phyloP scores from a whole-genome alignment of 1,284 basidiomycete genomes.

The Dichomitus squalens region DNA sequence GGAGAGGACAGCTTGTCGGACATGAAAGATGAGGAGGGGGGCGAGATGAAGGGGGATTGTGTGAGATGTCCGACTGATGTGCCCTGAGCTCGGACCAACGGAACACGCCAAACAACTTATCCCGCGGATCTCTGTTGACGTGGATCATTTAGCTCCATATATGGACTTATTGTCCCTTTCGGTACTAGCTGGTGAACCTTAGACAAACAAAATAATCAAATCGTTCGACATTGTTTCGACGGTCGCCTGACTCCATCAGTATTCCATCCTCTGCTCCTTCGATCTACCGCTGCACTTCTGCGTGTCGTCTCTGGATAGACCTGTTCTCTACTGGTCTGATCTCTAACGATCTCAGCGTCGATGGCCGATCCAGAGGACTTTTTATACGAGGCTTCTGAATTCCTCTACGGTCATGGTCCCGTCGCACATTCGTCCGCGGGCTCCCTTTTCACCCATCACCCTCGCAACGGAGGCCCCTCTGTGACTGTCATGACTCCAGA shows the following conservation, averaged over 20 bases:
- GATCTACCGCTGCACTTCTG: too few relatives aligned
- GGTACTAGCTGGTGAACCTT: too few relatives aligned
- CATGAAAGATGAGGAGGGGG: slow-evolving; percentile 5
- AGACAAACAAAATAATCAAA: too few relatives aligned
- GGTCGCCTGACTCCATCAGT: too few relatives aligned
- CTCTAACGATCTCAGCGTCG: neutral
- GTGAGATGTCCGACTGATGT: neutral
- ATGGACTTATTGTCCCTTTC: too few relatives aligned
- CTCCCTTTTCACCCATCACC: slow-evolving; percentile 36
- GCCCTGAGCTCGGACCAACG: neutral
- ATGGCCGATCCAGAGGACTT: slow-evolving; percentile 61
- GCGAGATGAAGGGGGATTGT: neutral
- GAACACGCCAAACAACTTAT: neutral
- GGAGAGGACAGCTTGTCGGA: slow-evolving; percentile 21
- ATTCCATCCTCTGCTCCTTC: too few relatives aligned
- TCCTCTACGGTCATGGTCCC: slow-evolving; percentile 61
- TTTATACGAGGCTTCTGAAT: slow-evolving; percentile 58
- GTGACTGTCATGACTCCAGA: slow-evolving; percentile 59
- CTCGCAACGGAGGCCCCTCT: slow-evolving; percentile 12
- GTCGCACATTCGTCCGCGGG: slow-evolving; percentile 60
- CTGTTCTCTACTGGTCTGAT: neutral
- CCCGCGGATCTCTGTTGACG: neutral
- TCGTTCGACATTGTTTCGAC: too few relatives aligned
- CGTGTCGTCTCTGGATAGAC: too few relatives aligned
- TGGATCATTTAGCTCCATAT: neutral